These are phyloP conservation scores for Fusarium sterilihyphosum DNA, from an alignment of 2,329 filamentous ascomycete genomes.

Conservation along the genomic window DNA sequence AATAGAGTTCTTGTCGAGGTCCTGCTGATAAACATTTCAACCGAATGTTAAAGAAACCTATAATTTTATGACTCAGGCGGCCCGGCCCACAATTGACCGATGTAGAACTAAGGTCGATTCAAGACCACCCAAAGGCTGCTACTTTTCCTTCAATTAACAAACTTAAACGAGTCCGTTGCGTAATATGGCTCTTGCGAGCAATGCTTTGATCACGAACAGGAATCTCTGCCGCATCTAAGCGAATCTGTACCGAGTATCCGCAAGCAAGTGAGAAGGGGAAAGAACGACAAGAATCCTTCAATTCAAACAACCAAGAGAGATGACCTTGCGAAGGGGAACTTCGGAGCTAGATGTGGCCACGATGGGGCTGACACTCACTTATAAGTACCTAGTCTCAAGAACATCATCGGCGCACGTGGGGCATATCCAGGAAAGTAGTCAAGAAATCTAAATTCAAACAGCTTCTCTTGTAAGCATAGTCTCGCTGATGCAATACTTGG, in stretches of 20 bases:
- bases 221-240: conserved; percentile 29
- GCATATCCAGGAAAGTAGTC: neutral
- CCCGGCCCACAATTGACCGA: conserved; percentile 4
- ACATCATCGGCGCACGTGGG: conserved; percentile 21
- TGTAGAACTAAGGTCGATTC: conserved; percentile 23
- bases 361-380: conserved; percentile 24
- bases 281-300: conserved; percentile 13
- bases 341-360: conserved; percentile 8
- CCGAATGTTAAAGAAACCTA: neutral
- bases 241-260: conserved; percentile 17
- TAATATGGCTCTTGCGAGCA: neutral
- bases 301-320: conserved; percentile 4
- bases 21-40: conserved; percentile 30
- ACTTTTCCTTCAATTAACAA: neutral
- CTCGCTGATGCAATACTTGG: conserved; percentile 29
- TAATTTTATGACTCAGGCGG: neutral
- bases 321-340: neutral
- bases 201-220: neutral
- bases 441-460: conserved; percentile 12
- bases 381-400: conserved; percentile 25
- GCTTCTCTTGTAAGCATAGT: conserved; percentile 19
- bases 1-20: conserved; percentile 29
- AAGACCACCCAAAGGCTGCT: conserved; percentile 7
- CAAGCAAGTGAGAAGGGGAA: neutral
- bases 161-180: neutral